A percentile compares a stretch with the other conserved stretches of the same genome.
phyloP scores from a whole-genome alignment of 2,329 filamentous ascomycete genomes.

The Verticillium longisporum region DNA sequence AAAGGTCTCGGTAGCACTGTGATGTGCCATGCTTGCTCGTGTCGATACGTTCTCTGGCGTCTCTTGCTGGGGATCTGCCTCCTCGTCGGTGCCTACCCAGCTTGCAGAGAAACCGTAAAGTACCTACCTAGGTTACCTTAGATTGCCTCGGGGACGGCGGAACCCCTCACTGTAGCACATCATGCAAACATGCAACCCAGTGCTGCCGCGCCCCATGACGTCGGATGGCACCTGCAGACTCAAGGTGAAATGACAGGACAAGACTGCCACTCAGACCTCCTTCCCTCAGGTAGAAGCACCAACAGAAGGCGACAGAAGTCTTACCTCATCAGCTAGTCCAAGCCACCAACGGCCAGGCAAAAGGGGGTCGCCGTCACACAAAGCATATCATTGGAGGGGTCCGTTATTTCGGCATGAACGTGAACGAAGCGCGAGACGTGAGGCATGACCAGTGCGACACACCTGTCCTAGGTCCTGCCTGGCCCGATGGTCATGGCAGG shows the following conservation, averaged over 20 bases:
- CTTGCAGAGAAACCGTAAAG: too few relatives aligned
- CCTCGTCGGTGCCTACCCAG: neutral
- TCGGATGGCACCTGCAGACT: neutral
- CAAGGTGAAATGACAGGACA: neutral
- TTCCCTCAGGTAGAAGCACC: neutral
- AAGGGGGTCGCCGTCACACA: neutral
- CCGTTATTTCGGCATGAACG: neutral
- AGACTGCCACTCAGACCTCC: neutral
- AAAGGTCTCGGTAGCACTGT: too few relatives aligned
- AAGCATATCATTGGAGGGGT: neutral
- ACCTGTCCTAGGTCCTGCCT: neutral
- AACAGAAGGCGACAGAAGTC: neutral
- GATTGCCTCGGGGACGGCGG: neutral
- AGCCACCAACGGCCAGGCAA: neutral
- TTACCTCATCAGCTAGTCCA: neutral
- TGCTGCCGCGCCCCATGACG: neutral
- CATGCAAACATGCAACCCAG: neutral
- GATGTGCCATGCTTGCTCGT: too few relatives aligned
- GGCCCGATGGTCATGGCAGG: neutral
- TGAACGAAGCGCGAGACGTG: neutral
- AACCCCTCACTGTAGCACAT: neutral
- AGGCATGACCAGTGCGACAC: neutral
- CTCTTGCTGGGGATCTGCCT: too few relatives aligned
- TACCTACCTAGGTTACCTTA: too few relatives aligned
- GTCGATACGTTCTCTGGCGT: too few relatives aligned